Percentiles rank a stretch among this genome's conserved stretches.
Evolutionary conservation across 2,329 filamentous ascomycete genomes (phyloP).

Genomic region (Hymenoscyphus scutula): DNA sequence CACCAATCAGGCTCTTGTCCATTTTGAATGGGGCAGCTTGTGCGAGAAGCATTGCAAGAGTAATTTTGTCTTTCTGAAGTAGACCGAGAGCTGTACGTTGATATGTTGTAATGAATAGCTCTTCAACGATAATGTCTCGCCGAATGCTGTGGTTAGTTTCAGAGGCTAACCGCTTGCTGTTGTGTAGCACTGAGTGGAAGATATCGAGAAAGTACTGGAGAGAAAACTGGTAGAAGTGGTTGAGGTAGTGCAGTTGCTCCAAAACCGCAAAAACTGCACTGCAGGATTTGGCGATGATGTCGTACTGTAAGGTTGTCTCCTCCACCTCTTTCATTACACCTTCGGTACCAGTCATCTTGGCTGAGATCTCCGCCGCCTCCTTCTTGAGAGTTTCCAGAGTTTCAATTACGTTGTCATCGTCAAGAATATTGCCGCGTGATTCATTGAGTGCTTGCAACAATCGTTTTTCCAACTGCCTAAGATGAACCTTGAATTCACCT

Average conservation of each 20-base stretch:
- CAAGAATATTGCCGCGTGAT: constrained; percentile 94
- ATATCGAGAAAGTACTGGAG: constrained; percentile 98
- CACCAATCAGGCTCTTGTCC: constrained; percentile 85
- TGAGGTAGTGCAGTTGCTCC: constrained; percentile 95
- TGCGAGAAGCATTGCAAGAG: constrained; percentile 88
- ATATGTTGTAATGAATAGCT: constrained; percentile 88
- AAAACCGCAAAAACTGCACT: constrained; percentile 96
- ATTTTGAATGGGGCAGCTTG: constrained; percentile 96
- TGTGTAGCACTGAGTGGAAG: constrained; percentile 85
- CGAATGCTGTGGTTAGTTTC: constrained; percentile 71
- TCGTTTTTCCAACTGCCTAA: constrained; percentile 91
- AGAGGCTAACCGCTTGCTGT: constrained; percentile 69
- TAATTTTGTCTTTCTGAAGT: constrained; percentile 90
- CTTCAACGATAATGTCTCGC: constrained; percentile 84
- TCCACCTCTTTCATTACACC: constrained; percentile 98
- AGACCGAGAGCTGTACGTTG: constrained; percentile 90
- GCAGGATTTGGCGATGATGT: constrained; percentile 88
- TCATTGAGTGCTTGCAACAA: constrained; percentile 94
- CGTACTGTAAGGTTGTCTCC: constrained; percentile 91
- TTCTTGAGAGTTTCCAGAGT: constrained; percentile 97
- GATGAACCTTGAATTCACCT: constrained; percentile 98
- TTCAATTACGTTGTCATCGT: constrained; percentile 97
- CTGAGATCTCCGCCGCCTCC: constrained; percentile 91
- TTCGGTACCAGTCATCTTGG: constrained; percentile 94
- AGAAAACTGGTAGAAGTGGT: constrained; percentile 99